Evolutionary conservation across 2,329 filamentous ascomycete genomes (phyloP), one percentile per base, ranked within the genome.

Genomic region (Botrytis fabae): DNA sequence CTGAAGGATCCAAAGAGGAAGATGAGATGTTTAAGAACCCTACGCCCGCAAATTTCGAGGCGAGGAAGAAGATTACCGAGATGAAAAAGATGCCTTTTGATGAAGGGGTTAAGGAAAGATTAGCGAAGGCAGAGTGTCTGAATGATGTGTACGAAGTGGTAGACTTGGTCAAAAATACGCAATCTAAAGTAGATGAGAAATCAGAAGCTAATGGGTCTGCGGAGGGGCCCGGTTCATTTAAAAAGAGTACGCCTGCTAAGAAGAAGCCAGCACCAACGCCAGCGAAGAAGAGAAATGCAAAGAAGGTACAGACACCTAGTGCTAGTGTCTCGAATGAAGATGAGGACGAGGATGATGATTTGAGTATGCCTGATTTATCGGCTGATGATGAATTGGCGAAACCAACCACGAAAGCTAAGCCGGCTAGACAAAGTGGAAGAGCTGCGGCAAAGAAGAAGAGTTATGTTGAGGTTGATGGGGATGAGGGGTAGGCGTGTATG

Each of bases 341-440:
- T 32, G 63, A 51, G 28, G 78, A 77, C 25, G 79, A 79, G 28
- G 78, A 78, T 20, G 80, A 80, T 22, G 81, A 81, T 68, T 74
- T 78, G 60, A 79, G 79, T 69, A 81, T 84, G 75, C 81, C 82
- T 73, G 83, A 84, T 72, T 76, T 85, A 59, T 83, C 81, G 61
- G 80, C 81, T 62, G 79, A 75, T 54, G 73, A 76, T 22, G 61
- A 48, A 51, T 44, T 63, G 32, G n/a, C 28, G 18, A 73, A 63
- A 65, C 61, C 22, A 12, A 35, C 46, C 16, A 73, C 59, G 16
- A 57, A 46, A 48, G 62, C 73, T 35, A 63, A 46, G 22, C 73
- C 75, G 16, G 71, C 74, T 25, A 73, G 76, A 72, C 76, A 77
- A 48, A 78, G 76, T 71, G 72, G 69, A 12, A 77, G 78, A 44